Conservation (phyloP, 306 rosid genomes). For the Cucurbita moschata region DNA sequence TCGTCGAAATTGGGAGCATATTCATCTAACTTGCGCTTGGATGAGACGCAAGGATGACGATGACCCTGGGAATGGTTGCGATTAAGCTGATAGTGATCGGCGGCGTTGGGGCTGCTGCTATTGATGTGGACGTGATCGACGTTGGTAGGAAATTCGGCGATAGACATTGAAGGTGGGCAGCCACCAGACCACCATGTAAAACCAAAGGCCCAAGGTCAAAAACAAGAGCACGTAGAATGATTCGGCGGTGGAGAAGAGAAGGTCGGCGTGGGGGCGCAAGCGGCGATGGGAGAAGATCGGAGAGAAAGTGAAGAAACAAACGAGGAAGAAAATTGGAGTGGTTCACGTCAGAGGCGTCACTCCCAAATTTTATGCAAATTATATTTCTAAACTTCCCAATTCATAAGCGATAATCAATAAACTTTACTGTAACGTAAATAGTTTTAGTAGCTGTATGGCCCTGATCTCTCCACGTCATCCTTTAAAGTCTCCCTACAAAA, state of each 20-base stretch:
- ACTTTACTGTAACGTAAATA: background rate
- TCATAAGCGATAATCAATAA: background rate
- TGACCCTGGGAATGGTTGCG: conserved; percentile 17
- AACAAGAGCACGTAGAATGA: background rate
- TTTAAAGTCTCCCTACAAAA: background rate
- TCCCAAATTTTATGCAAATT: background rate
- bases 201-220: background rate
- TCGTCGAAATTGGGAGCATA: conserved; percentile 31
- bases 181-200: conserved; percentile 21
- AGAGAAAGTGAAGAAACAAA: background rate
- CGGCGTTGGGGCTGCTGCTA: conserved; percentile 10
- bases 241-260: background rate
- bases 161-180: conserved; percentile 51
- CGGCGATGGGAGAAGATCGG: background rate
- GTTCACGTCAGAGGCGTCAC: background rate
- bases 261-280: background rate
- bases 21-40: conserved; percentile 69
- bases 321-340: background rate
- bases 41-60: conserved; percentile 19
- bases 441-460: background rate
- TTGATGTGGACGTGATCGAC: conserved; percentile 36
- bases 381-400: background rate
- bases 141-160: conserved; percentile 30
- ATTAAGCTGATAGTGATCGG: conserved; percentile 8
- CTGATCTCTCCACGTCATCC: background rate